phyloP scores from a whole-genome alignment of 345 rosid genomes.

The Acer campestre region DNA sequence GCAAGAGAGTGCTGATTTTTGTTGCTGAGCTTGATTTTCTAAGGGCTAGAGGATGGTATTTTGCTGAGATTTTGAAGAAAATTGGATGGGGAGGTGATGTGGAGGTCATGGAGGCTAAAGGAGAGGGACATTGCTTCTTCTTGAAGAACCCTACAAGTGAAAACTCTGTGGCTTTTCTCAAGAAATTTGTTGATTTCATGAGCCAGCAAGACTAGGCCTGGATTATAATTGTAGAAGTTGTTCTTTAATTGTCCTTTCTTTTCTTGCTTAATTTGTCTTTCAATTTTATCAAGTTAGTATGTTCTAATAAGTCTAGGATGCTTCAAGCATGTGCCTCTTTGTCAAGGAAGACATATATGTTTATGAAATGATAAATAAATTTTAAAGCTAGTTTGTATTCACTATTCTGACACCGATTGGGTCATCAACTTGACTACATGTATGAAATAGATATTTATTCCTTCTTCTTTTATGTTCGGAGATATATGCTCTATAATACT shows the following conservation, averaged over 20 bases:
- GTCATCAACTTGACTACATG: no score
- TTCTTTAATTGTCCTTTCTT: no score
- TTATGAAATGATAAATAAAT: neutral
- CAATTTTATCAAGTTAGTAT: no score
- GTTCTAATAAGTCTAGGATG: neutral
- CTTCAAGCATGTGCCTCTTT: no score
- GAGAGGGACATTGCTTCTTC: constrained; percentile 47
- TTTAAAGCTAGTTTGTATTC: neutral
- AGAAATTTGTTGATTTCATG: constrained; percentile 5
- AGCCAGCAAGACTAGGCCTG: neutral
- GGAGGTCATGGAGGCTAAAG: constrained; percentile 34
- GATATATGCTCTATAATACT: no score
- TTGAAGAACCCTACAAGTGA: constrained; percentile 27
- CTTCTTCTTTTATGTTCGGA: no score
- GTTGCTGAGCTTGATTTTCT: constrained; percentile 43
- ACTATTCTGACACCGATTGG: no score
- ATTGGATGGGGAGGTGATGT: constrained; percentile 46
- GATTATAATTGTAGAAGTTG: neutral
- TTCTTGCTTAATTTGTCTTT: no score
- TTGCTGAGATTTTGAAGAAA: constrained; percentile 32
- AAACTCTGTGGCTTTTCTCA: constrained; percentile 27
- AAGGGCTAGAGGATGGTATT: constrained; percentile 38
- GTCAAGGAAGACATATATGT: neutral
- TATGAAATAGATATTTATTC: no score
- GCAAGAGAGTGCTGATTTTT: constrained; percentile 37